Base-by-base conservation (phyloP, 371 early-diverging fungal species). In the Mucor velutinosus region DNA sequence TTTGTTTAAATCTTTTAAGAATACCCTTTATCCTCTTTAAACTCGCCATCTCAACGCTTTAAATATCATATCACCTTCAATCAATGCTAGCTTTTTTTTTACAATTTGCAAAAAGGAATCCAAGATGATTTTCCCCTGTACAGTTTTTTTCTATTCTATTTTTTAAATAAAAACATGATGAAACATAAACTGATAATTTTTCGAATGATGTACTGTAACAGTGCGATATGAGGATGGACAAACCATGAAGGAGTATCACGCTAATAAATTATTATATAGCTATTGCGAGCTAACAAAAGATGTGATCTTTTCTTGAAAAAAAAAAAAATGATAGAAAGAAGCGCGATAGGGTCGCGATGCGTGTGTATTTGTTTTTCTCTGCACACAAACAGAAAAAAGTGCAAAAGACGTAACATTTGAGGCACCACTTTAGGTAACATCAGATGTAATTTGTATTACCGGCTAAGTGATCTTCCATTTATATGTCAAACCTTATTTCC, bases 11-110 rank as follows among this genome's bases (percentile, higher is more conserved):
- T 49, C 19, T 21, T 49, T 62, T 53, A 51, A 62, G 63, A 62
- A 62, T 62, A 62, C 63, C 63, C 63, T 32, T 37, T 55, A 35
- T 35, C 14, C 51, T 55, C 49, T 49, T 49, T 23, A 49, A 49
- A 49, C 49, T 35, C 51, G 10, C 27, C 19, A 56, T 30, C n/a
- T 56, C 55, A 21, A 21, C 7, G 33, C 32, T 49, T 47, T 27
- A 23, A 60, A 60, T 43, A 37, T 41, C 60, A 55, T 55, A 55
- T 55, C 30, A 55, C 55, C 55, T 25, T n/a, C 55, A 55, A 55
- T 55, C 55, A 30, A 55, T 23, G 19, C 49, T 19, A 49, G 47
- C 55, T 29, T 55, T 55, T 27, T 27, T 51, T 29, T 55, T 55
- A 29, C 30, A 23, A 55, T 55, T 55, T 30, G 55, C 55, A 29